Evolutionary conservation across 129 eudicot genomes (phyloP).

Genomic region (Logfia minima): DNA sequence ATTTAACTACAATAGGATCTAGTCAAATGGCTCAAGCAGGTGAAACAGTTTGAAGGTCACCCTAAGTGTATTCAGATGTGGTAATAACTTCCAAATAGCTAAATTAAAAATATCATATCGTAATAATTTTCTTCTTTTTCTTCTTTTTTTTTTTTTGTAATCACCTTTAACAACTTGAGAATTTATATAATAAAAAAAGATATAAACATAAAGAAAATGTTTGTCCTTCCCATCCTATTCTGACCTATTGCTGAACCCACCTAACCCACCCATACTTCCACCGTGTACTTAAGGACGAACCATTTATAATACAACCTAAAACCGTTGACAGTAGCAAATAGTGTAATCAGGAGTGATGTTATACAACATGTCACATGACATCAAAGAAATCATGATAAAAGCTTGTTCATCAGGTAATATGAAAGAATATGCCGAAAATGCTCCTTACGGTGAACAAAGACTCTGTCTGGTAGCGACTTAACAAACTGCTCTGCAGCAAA

Average conservation of each 20-base stretch:
- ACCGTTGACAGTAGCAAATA: constrained; percentile 12
- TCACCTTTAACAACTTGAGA: not conserved
- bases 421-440: constrained; percentile 18
- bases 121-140: no score
- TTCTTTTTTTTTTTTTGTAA: no score
- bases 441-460: constrained; percentile 87
- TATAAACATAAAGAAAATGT: not conserved
- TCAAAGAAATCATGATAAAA: constrained; percentile 6
- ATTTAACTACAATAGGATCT: not conserved
- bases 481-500: constrained; percentile 94
- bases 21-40: not conserved
- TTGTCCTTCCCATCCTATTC: not conserved
- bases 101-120: not conserved
- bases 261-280: not conserved
- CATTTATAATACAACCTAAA: not conserved
- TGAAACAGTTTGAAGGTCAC: not conserved
- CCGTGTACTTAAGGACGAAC: not conserved
- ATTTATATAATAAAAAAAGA: not conserved
- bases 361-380: not conserved
- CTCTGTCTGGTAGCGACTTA: constrained; percentile 69
- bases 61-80: not conserved
- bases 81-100: not conserved
- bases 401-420: not conserved
- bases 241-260: not conserved
- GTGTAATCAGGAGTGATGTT: constrained; percentile 3